A percentile compares a stretch with the other conserved stretches of the same genome.
Conservation (phyloP, 2,329 filamentous ascomycete genomes). For the Pleoardoris graminearum region DNA sequence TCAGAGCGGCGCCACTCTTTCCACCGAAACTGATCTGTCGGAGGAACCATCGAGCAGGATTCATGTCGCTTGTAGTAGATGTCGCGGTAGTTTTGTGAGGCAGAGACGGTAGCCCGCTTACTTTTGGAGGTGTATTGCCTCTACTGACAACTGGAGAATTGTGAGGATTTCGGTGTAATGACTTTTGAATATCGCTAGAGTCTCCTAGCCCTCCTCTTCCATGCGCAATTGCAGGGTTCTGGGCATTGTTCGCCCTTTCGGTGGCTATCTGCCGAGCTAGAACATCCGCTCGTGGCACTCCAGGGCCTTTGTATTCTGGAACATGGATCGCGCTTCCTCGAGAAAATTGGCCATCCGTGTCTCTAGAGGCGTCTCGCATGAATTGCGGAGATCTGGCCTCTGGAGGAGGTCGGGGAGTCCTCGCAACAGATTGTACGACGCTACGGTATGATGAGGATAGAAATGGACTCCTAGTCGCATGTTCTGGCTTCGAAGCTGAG, state of each 20-base stretch:
- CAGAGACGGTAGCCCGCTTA: constrained; percentile 21
- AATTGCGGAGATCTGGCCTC: constrained; percentile 31
- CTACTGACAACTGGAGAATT: constrained; percentile 36
- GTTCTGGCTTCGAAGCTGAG: constrained; percentile 11
- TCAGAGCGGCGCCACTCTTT: constrained; percentile 28
- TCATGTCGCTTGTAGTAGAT: constrained; percentile 17
- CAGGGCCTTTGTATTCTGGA: constrained; percentile 17
- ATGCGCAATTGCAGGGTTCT: constrained; percentile 22
- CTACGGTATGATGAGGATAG: constrained; percentile 40
- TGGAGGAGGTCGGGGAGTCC: constrained; percentile 26
- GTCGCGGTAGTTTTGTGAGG: constrained; percentile 7
- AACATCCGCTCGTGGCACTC: constrained; percentile 36
- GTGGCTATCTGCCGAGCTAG: constrained; percentile 32
- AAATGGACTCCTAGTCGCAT: constrained; percentile 26
- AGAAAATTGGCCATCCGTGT: constrained; percentile 26
- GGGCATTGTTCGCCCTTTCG: constrained; percentile 12
- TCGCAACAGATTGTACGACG: constrained; percentile 22
- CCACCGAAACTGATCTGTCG: constrained; percentile 48
- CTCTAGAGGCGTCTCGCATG: constrained; percentile 25
- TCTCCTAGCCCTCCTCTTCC: constrained; percentile 32
- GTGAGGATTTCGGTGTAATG: constrained; percentile 25
- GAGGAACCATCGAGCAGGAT: constrained; percentile 40
- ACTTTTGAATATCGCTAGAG: constrained; percentile 21
- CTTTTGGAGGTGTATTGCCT: constrained; percentile 34
- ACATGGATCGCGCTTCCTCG: constrained; percentile 18